phyloP scores from a whole-genome alignment of 2,329 filamentous ascomycete genomes.

The Fusarium brevicatenulatum region DNA sequence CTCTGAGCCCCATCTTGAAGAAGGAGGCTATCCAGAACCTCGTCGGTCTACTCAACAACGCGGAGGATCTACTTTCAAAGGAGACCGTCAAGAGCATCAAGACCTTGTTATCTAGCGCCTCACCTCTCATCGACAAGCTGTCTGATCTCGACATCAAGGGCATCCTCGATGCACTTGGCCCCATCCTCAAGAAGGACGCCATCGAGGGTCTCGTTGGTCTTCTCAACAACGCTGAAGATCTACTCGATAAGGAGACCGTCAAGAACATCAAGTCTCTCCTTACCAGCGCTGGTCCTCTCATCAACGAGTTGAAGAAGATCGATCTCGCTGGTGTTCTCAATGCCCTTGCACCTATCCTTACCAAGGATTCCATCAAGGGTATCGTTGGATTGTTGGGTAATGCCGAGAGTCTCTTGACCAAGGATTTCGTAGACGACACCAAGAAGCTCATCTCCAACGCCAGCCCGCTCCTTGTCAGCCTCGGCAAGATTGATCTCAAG shows the following conservation, averaged over 20 bases:
- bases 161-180: conserved; percentile 42
- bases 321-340: conserved; percentile 49
- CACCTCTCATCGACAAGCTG: conserved; percentile 41
- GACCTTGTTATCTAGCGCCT: conserved; percentile 30
- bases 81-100: conserved; percentile 33
- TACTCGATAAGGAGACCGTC: conserved; percentile 38
- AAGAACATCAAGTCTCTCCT: conserved; percentile 42
- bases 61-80: conserved; percentile 40
- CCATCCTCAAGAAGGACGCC: conserved; percentile 42
- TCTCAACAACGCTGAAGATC: conserved; percentile 40
- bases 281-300: conserved; percentile 44
- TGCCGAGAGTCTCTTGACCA: conserved; percentile 43
- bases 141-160: conserved; percentile 50
- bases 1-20: conserved; percentile 50
- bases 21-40: conserved; percentile 46
- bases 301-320: conserved; percentile 47
- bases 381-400: conserved; percentile 48
- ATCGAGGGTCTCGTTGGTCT: conserved; percentile 43
- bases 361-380: conserved; percentile 47
- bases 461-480: conserved; percentile 45
- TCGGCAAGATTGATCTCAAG: conserved; percentile 49
- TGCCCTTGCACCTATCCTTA: conserved; percentile 41
- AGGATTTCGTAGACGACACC: conserved; percentile 36
- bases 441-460: conserved; percentile 43
- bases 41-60: conserved; percentile 47